Evolutionary conservation across 495 filamentous ascomycete genomes (phyloP), one percentile per base, ranked within the genome.

Genomic region (Aeminium ludgeri): DNA sequence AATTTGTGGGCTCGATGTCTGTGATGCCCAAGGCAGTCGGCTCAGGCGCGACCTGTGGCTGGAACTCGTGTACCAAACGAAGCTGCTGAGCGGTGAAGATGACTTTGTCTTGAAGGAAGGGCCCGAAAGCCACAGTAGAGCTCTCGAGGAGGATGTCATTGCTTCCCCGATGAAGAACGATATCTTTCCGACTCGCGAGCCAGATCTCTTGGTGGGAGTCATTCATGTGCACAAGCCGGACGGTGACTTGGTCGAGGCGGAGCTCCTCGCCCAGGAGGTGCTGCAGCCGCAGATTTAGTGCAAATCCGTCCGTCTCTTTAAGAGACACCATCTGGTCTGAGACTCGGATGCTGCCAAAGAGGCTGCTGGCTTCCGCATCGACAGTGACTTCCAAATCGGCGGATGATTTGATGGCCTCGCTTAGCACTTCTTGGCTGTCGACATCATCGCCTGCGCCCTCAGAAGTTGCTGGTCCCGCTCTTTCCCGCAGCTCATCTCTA

Each of bases 231-330:
- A 67, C 64, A 6, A 94, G 64, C 29, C 74, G 74, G 18, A 91
- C 59, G 34, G 69, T 79, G 30, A 81, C 65, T 28, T 70, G 63
- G 16, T 81, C 65, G 10, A 87, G 63, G 30, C 72, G 63, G 38
- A 95, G 67, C 4, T 74, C 65, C 30, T 82, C 82, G 5, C 70
- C 69, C 2, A 94, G 60, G 1, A 93, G 57, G 57, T 82, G 86
- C 27, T 70, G 64, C 36, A 95, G 62, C 27, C 67, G 68, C 8
- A 97, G 51, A 27, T 67, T 65, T 27, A 94, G 55, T 27, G 78
- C 70, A 47, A 92, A 87, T 18, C 84, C 78, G 58, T 96, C 89
- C 49, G 67, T 72, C 17, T 74, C 71, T 3, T 75, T 66, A 33
- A 73, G 71, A 51, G 92, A 82, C 13, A 66, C 61, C 12, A 86